Evolutionary conservation across 345 rosid species (phyloP), one percentile per base, ranked within the genome.

Genomic region (Eucalyptus paniculata): DNA sequence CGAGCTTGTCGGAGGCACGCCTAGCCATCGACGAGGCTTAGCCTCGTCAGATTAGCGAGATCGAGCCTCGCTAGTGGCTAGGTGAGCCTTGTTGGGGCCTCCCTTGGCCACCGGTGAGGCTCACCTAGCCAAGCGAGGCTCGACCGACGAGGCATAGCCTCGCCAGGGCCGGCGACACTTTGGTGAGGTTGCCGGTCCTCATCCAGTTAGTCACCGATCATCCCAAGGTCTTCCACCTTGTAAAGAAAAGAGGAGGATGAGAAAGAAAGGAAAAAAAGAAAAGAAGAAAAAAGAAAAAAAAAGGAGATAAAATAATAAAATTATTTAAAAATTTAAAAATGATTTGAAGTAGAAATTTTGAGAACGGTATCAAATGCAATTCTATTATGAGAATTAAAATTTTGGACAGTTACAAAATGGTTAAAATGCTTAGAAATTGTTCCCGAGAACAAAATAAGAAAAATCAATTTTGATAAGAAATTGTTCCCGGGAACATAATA

Each of bases 181-280:
- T 0, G 4, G n/a, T n/a, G n/a, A n/a, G n/a, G 2, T 51, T 1
- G 56, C 0, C 2, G 1, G 2, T 4, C 23, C 56, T 51, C 2
- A 0, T 18, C 23, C 7, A 7, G 0, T 2, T 0, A 2, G 9
- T 51, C 2, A 0, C 0, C 9, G 1, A 0, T 51, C 9, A 51
- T 51, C 9, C 56, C 2, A 51, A 51, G 56, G 9, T 2, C 0
- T 1, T 4, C 23, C 23, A 18, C 56, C 9, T 51, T 51, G 4
- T n/a, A n/a, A 1, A 51, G 23, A 18, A 51, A 51, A 51, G 9
- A 51, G 9, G 9, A 51, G 56, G 56, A 51, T 1, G 56, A 18
- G 56, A 51, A 51, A 51, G 4, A 51, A 51, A 51, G 4, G 21
- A 17, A 50, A 49, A 50, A 15, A 5, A n/a, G n/a, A n/a, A n/a